Percentiles rank a stretch among this genome's conserved stretches.
phyloP scores from a whole-genome alignment of 352 stramenopile genomes.

The Phytophthora hibernalis region DNA sequence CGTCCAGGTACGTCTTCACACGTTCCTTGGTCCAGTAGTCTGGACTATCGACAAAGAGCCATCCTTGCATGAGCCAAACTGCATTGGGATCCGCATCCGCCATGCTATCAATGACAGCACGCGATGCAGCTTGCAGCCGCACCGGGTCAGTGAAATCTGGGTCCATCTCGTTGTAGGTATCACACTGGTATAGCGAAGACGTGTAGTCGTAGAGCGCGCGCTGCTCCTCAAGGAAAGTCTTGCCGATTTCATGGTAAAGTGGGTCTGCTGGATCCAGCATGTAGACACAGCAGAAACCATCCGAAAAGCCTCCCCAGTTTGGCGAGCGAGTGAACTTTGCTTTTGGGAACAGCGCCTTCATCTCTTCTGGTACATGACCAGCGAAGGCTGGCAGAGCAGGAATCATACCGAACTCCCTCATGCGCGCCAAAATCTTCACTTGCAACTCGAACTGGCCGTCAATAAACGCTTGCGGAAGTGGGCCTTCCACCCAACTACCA shows the following conservation, averaged over 20 bases:
- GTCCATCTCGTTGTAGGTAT: slow-evolving; percentile 89
- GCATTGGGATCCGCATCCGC: slow-evolving; percentile 67
- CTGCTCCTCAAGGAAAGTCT: slow-evolving; percentile 78
- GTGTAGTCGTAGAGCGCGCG: slow-evolving; percentile 71
- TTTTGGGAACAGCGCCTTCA: slow-evolving; percentile 72
- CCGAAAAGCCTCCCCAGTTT: slow-evolving; percentile 82
- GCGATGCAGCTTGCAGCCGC: slow-evolving; percentile 58
- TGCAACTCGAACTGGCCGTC: slow-evolving; percentile 84
- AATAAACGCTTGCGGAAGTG: slow-evolving; percentile 86
- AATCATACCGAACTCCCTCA: slow-evolving; percentile 91
- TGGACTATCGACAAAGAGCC: slow-evolving; percentile 69
- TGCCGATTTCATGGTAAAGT: slow-evolving; percentile 84
- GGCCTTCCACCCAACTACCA: slow-evolving; percentile 84
- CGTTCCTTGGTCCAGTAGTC: slow-evolving; percentile 77
- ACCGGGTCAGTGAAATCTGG: slow-evolving; percentile 63
- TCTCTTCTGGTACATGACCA: slow-evolving; percentile 87
- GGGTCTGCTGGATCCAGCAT: slow-evolving; percentile 85
- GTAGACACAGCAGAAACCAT: slow-evolving; percentile 87
- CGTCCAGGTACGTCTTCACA: slow-evolving; percentile 57
- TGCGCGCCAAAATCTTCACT: slow-evolving; percentile 80
- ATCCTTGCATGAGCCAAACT: slow-evolving; percentile 88
- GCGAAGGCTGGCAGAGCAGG: slow-evolving; percentile 90
- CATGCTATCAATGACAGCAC: slow-evolving; percentile 82
- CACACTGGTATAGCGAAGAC: slow-evolving; percentile 80
- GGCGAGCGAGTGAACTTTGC: slow-evolving; percentile 84